Evolutionary conservation across 768 basidiomycete species (phyloP), one percentile per base, ranked within the genome.

Genomic region (Stropharia rugosoannulata): DNA sequence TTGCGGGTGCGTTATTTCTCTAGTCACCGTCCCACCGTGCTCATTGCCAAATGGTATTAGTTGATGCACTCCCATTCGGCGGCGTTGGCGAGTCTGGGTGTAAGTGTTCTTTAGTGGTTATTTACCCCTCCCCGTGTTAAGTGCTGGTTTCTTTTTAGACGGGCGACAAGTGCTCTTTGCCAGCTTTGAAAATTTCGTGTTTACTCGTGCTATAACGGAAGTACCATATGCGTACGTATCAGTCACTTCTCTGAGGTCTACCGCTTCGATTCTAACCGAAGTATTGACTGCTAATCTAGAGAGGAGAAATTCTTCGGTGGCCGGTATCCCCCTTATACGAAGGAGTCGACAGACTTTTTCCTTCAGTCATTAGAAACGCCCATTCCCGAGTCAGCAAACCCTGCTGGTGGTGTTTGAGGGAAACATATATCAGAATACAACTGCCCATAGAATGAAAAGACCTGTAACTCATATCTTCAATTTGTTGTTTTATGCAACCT

Each of bases 71-170:
- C 3, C 71, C 71, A 5, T 71, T 73, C 46, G 71, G 71, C 9
- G 71, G 67, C 1, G 73, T 82, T 2, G 86, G 87, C 27, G 81
- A 81, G 62, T 87, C 86, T 1, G 87, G 87, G 51, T 79, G 87
- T 87, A 65, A 59, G 84, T 71, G 8, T 18, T 41, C 43, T 49
- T 18, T 16, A 16, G 22, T 7, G 38, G 41, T 45, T 49, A 13
- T 52, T 35, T 8, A 19, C 5, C 5, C 19, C 40, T 22, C 13
- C 16, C 11, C 29, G 29, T 11, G 50, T 37, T 5, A 16, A 16
- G 36, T 15, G 39, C n/a, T 3, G 9, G 36, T 32, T 35, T 12
- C 19, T 4, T 40, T 29, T 51, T 39, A 86, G 86, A 85, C 53
- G 87, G 87, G 10, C 67, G 72, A 19, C 82, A 86, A 59, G 43